Base-by-base conservation (phyloP, 177 flowering plant genomes). In the Vitis hybrid region DNA sequence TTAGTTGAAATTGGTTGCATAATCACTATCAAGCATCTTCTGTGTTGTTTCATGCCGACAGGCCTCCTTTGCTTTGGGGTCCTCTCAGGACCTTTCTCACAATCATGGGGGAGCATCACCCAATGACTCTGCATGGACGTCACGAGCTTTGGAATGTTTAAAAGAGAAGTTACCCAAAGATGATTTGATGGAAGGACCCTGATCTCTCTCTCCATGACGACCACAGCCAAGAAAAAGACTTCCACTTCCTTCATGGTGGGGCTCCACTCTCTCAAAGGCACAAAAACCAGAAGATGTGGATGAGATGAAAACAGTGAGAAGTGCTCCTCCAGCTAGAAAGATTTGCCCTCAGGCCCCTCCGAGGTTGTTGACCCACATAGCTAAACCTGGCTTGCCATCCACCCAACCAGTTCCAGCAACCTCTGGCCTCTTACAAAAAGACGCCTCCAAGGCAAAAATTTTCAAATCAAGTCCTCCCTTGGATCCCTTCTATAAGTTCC, bases 201-300 rank as follows among this genome's bases (percentile, higher is more conserved):
- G n/a, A 18, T 72, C 22, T 58, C 62, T 76, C 76, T 67, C 80
- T 77, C 77, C 33, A 65, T 70, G 73, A 70, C 75, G 76, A 65
- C 7, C 76, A 80, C 84, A 74, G 72, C 77, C 75, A 81, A 74
- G 74, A 78, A 73, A 84, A 79, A 58, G 91, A 88, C 89, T 59
- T 77, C 85, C 93, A 89, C 90, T 90, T 77, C 77, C 67, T 75
- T 75, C 74, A 53, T 78, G 78, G 85, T 82, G 88, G 88, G 90
- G 77, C 66, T 70, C 72, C 76, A 66, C 77, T 29, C 72, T 61
- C 71, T 53, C 65, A 67, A 61, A 62, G 57, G 51, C 76, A 60
- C 64, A 70, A 58, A 74, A 64, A 61, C 69, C 66, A 72, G 70
- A 16, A 68, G 71, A 72, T 60, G 33, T 66, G 60, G 71, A 72